These are phyloP conservation scores for Pythium oligandrum DNA, from an alignment of 352 stramenopile species.

Conservation along the genomic window DNA sequence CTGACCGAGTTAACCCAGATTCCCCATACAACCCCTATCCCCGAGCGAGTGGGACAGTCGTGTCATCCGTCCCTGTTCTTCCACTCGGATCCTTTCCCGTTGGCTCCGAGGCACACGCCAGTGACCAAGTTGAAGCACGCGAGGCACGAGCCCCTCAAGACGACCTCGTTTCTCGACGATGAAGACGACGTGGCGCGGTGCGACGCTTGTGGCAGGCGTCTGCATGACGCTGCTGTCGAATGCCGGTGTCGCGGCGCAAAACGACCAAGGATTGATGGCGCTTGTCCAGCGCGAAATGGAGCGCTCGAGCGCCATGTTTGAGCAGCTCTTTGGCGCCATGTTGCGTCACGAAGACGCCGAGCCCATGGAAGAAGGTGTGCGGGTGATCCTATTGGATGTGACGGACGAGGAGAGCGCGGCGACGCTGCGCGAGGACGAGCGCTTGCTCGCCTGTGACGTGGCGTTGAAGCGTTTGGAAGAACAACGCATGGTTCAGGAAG, in stretches of 20 bases:
- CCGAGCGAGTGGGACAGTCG: too few species aligned
- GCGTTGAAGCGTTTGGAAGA: constrained; percentile 42
- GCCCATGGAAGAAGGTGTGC: constrained; percentile 1
- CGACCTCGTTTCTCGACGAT: too few species aligned
- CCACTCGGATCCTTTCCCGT: too few species aligned
- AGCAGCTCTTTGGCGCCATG: constrained; percentile 28
- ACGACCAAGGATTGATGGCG: constrained; percentile 19
- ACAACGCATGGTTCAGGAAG: constrained; percentile 27
- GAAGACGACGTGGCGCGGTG: neutral
- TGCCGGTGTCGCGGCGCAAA: constrained; percentile 5
- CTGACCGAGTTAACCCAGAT: too few species aligned
- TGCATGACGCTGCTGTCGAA: neutral
- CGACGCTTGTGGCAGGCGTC: constrained; percentile 1
- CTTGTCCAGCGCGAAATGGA: constrained; percentile 33
- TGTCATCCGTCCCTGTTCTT: too few species aligned
- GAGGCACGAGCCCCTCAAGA: too few species aligned
- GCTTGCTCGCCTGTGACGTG: constrained; percentile 39
- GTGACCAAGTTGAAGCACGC: too few species aligned
- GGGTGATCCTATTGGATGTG: constrained; percentile 1
- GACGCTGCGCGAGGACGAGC: constrained; percentile 12
- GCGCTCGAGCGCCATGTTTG: constrained; percentile 30
- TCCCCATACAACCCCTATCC: too few species aligned
- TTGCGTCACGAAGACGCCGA: constrained; percentile 8
- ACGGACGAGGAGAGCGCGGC: neutral
- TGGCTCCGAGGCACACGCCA: too few species aligned